Conservation (phyloP, 495 filamentous ascomycete genomes). For the Podospora pseudopauciseta region DNA sequence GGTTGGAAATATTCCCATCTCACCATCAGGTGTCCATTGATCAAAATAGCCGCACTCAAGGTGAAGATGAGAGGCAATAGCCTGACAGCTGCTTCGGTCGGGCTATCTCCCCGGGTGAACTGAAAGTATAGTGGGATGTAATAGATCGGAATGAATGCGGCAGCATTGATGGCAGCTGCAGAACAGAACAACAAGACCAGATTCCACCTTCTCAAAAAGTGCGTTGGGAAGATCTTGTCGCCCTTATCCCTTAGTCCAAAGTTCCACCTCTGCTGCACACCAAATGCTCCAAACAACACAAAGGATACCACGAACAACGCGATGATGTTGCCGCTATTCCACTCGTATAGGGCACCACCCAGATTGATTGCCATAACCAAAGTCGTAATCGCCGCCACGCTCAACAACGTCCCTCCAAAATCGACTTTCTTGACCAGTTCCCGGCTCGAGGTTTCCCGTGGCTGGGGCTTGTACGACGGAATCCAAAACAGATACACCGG, state of each 20-base stretch:
- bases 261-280: conserved; percentile 47
- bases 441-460: conserved; percentile 28
- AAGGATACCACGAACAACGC: conserved; percentile 48
- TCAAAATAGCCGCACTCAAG: conserved; percentile 42
- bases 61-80: conserved; percentile 57
- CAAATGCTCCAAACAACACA: conserved; percentile 48
- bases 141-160: conserved; percentile 42
- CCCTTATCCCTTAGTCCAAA: conserved; percentile 42
- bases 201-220: conserved; percentile 44
- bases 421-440: conserved; percentile 40
- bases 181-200: conserved; percentile 44
- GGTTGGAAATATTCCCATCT: conserved; percentile 53
- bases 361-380: conserved; percentile 53
- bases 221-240: conserved; percentile 51
- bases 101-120: conserved; percentile 49
- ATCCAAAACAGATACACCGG: conserved; percentile 58
- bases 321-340: conserved; percentile 51
- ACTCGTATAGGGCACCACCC: conserved; percentile 52
- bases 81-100: conserved; percentile 50
- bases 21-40: conserved; percentile 50
- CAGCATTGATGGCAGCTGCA: conserved; percentile 33
- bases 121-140: conserved; percentile 59
- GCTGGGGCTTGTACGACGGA: conserved; percentile 43
- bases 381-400: conserved; percentile 36
- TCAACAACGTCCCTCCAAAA: conserved; percentile 41